Conservation (phyloP, 805 yeast genomes). For the Hanseniaspora occidentalis region DNA sequence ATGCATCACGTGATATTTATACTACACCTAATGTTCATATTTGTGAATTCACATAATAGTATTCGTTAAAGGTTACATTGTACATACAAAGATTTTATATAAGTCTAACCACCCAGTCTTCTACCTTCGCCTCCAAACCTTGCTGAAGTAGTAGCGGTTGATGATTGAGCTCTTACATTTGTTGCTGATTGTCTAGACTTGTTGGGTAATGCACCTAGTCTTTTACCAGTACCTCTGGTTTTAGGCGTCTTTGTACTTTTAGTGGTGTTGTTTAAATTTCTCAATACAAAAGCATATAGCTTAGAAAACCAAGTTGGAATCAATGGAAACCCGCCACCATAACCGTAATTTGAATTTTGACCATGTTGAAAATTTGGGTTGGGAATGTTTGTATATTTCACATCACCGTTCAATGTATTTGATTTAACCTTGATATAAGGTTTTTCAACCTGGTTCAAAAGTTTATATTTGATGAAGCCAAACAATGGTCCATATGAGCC, state of each 20-base stretch:
- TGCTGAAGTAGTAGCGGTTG: too few relatives aligned
- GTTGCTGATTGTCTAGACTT: too few relatives aligned
- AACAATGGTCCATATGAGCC: conserved; percentile 36
- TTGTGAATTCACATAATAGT: too few relatives aligned
- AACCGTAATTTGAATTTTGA: conserved; percentile 2
- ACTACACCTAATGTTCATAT: too few relatives aligned
- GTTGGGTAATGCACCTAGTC: not conserved
- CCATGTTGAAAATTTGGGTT: conserved; percentile 1
- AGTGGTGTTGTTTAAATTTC: not conserved
- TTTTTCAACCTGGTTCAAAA: not conserved
- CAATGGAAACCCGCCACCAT: conserved; percentile 5
- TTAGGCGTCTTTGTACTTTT: not conserved
- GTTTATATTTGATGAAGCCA: conserved; percentile 18
- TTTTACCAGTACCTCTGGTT: not conserved
- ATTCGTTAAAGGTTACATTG: too few relatives aligned
- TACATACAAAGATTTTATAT: too few relatives aligned
- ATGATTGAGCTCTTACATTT: too few relatives aligned
- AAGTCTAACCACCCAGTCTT: conserved; percentile 19
- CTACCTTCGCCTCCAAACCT: too few relatives aligned
- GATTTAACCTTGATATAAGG: not conserved
- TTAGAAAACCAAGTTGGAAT: conserved; percentile 3
- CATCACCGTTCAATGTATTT: conserved; percentile 1
- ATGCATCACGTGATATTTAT: too few relatives aligned
- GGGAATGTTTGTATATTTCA: not conserved
- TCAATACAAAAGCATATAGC: not conserved